Evolutionary conservation across 306 rosid species (phyloP), one percentile per base, ranked within the genome.

Genomic region (Cucurbita pepo): DNA sequence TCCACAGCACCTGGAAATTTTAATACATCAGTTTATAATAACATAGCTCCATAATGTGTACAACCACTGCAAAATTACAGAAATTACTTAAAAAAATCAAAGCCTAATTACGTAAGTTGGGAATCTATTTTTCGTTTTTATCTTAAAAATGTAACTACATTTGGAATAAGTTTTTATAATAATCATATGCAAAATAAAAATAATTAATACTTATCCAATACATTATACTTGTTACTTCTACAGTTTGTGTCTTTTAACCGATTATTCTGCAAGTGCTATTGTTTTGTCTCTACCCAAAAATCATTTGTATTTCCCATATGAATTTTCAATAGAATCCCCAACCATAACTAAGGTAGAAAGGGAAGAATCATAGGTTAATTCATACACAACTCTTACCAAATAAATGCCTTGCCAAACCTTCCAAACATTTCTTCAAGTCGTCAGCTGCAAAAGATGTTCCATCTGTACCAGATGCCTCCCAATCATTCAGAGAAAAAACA

Each of bases 361-460:
- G 25, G 45, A 50, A 50, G 8, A 51, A 50, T 3, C 58, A 50
- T 30, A 37, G 11, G 8, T 51, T 15, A 22, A 47, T 16, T 14
- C 56, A 66, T 47, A 69, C 55, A 65, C 53, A 21, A 65, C 53
- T 18, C 71, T 74, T 91, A 95, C 99, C 99, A 91, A 95, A 95
- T 82, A 91, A 78, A 80, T 86, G 91, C 63, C 86, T 75, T 40
- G 97, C 99, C 82, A 95, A 85, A 77, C 99, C 99, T 96, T 89
- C 99, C 76, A 95, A 92, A 74, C 99, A 88, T 76, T 85, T 86
- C 90, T 95, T 95, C 70, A 95, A 84, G 83, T 95, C 97, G 61
- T 76, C 85, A 64, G 96, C 96, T 10, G 88, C 83, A 86, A 81
- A 86, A 80, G 95, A 79, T 73, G 96, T 89, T 76, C 82, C 91